A percentile compares a stretch with the other conserved stretches of the same genome.
Evolutionary conservation across 305 asterid species (phyloP).

Genomic region (Galium porrigens): DNA sequence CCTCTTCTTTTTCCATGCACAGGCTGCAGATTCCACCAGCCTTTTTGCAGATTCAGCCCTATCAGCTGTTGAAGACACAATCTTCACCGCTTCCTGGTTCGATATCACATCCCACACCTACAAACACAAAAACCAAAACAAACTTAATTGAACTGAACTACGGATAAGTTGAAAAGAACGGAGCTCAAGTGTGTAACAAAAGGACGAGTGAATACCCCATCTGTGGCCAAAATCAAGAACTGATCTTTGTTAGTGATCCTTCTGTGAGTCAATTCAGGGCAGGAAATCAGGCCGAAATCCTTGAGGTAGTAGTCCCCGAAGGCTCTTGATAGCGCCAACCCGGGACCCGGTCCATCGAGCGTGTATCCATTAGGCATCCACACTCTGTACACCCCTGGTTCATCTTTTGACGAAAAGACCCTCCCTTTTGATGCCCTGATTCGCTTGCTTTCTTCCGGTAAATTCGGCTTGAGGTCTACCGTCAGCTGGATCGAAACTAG

Average conservation of each 20-base stretch:
- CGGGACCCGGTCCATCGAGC: slow-evolving; percentile 41
- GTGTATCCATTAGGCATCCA: slow-evolving; percentile 51
- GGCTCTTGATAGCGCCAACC: slow-evolving; percentile 67
- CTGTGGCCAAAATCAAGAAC: slow-evolving; percentile 60
- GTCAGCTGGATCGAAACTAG: slow-evolving; percentile 57
- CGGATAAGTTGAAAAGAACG: too few relatives aligned
- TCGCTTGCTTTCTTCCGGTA: slow-evolving; percentile 60
- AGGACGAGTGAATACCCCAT: slow-evolving; percentile 34
- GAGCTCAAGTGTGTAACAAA: too few relatives aligned
- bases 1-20: slow-evolving; percentile 57
- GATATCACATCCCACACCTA: slow-evolving; percentile 83
- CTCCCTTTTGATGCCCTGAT: slow-evolving; percentile 48
- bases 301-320: slow-evolving; percentile 70
- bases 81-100: slow-evolving; percentile 59
- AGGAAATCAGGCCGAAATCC: slow-evolving; percentile 67
- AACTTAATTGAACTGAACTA: too few relatives aligned
- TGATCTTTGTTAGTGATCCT: slow-evolving; percentile 37
- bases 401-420: slow-evolving; percentile 42
- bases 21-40: slow-evolving; percentile 43
- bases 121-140: slow-evolving; percentile 1
- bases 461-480: slow-evolving; percentile 62
- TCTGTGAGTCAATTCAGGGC: slow-evolving; percentile 54
- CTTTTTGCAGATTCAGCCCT: slow-evolving; percentile 49
- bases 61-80: slow-evolving; percentile 35
- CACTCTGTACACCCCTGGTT: slow-evolving; percentile 56